Percentiles rank a stretch among this genome's conserved stretches.
These are phyloP conservation scores for Euptelea pleiosperma DNA, from an alignment of 164 flowering plant species.

Conservation along the genomic window DNA sequence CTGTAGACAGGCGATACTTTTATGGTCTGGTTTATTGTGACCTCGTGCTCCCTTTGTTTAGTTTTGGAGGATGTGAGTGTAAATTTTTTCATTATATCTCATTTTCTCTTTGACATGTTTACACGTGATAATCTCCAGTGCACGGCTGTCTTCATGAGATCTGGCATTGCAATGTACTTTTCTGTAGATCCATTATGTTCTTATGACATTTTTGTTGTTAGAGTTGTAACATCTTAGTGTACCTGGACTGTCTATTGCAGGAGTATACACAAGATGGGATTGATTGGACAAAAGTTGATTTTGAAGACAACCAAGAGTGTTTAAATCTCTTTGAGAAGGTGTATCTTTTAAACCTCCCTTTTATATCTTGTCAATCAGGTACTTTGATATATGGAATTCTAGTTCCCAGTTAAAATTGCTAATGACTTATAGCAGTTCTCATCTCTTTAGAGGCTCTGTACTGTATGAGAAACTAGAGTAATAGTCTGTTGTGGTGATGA, in stretches of 20 bases:
- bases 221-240: neutral
- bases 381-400: no score
- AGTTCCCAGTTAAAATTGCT: no score
- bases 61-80: no score
- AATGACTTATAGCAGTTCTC: no score
- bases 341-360: no score
- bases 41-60: neutral
- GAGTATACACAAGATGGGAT: conserved; percentile 33
- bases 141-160: neutral
- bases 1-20: neutral
- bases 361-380: no score
- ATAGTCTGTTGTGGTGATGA: no score
- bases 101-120: no score
- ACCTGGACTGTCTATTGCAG: conserved; percentile 16
- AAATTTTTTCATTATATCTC: no score
- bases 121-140: neutral
- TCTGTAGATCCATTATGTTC: neutral
- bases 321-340: conserved; percentile 91
- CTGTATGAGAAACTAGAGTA: no score
- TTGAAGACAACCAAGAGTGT: conserved; percentile 87
- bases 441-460: no score
- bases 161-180: neutral
- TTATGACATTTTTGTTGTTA: neutral
- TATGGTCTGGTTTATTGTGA: neutral
- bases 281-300: conserved; percentile 78